Evolutionary conservation across 805 yeast species (phyloP).

Genomic region (Yamadazyma ubonensis): DNA sequence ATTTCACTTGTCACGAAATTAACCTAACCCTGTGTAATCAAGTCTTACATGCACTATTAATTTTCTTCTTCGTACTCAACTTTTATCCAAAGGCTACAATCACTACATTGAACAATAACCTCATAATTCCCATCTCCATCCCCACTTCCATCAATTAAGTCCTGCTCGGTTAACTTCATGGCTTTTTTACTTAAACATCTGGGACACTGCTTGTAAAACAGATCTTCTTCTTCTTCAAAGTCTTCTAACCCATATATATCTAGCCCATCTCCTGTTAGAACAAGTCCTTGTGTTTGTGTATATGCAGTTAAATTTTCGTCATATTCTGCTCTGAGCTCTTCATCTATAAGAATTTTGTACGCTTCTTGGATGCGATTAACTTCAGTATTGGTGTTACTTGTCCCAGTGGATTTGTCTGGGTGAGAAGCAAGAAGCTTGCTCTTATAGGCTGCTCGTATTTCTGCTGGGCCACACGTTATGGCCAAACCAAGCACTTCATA

Average conservation of each 20-base stretch:
- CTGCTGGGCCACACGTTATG: slow-evolving; percentile 32
- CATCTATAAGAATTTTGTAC: slow-evolving; percentile 52
- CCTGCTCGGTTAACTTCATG: slow-evolving; percentile 59
- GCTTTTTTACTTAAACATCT: slow-evolving; percentile 56
- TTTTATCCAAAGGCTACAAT: slow-evolving; percentile 84
- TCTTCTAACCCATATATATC: slow-evolving; percentile 68
- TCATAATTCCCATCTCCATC: slow-evolving; percentile 53
- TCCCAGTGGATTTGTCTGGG: slow-evolving; percentile 63
- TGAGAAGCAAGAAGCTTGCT: slow-evolving; percentile 59
- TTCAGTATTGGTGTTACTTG: neutral
- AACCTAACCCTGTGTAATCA: too few relatives aligned
- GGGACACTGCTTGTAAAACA: slow-evolving; percentile 59
- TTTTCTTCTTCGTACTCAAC: slow-evolving; percentile 65
- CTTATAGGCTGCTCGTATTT: slow-evolving; percentile 65
- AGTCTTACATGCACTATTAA: too few relatives aligned
- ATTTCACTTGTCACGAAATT: too few relatives aligned
- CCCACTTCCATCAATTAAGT: slow-evolving; percentile 54
- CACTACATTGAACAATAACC: slow-evolving; percentile 72
- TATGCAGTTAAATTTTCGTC: slow-evolving; percentile 44
- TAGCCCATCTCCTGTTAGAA: slow-evolving; percentile 57
- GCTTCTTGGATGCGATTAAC: slow-evolving; percentile 57
- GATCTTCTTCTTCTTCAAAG: slow-evolving; percentile 39
- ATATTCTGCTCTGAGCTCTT: slow-evolving; percentile 44
- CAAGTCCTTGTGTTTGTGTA: slow-evolving; percentile 19
- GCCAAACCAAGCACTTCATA: slow-evolving; percentile 61